A percentile compares a stretch with the other conserved stretches of the same genome.
Conservation (phyloP, 768 basidiomycete genomes). For the Mycena epipterygia region DNA sequence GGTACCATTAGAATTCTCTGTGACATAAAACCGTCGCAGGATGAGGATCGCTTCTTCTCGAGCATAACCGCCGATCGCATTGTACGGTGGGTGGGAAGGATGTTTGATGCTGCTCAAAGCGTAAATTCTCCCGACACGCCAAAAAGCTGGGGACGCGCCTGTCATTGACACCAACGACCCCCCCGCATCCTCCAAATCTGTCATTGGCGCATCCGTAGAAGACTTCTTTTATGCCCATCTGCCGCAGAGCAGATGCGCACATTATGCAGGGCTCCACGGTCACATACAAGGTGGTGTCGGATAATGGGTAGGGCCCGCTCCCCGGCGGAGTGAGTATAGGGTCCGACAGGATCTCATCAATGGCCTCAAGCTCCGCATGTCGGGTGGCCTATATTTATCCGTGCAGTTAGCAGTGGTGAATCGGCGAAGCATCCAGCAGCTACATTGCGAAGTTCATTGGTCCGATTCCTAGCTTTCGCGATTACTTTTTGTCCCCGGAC, state of each 20-base stretch:
- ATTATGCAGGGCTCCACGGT: constrained; percentile 99
- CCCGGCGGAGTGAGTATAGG: constrained; percentile 66
- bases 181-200: constrained; percentile 96
- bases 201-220: constrained; percentile 97
- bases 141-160: constrained; percentile 59
- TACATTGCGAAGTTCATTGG: constrained; percentile 95
- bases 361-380: constrained; percentile 97
- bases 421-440: constrained; percentile 3
- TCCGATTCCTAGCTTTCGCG: constrained; percentile 91
- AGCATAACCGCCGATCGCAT: constrained; percentile 80
- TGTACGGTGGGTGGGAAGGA: constrained; percentile 81
- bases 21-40: constrained; percentile 90
- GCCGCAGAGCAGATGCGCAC: constrained; percentile 96
- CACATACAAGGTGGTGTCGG: constrained; percentile 90
- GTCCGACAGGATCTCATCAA: constrained; percentile 86
- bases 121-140: neutral
- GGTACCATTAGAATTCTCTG: constrained; percentile 91
- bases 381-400: constrained; percentile 82
- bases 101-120: constrained; percentile 68
- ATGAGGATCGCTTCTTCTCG: constrained; percentile 91
- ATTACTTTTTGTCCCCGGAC: constrained; percentile 84
- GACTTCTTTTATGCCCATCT: constrained; percentile 91
- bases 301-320: constrained; percentile 65
- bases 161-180: constrained; percentile 90
- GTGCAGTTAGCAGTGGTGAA: constrained; percentile 16